Conservation (phyloP, 345 rosid species). For the Rhizophora mangle region DNA sequence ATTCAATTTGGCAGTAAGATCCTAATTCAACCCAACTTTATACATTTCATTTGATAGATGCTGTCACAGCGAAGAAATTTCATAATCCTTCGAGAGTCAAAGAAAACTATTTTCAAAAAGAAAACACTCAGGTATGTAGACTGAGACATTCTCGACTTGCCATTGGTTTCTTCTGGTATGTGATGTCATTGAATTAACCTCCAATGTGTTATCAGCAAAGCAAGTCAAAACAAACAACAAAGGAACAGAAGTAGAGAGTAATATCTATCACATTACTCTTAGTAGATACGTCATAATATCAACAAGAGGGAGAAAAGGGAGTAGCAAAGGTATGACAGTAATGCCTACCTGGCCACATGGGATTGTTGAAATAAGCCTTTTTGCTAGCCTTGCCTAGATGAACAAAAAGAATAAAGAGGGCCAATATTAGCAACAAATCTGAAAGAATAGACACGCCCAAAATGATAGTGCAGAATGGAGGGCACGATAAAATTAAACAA, state of each 20-base stretch:
- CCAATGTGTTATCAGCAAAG: no score
- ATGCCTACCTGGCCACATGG: constrained; percentile 96
- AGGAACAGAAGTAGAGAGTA: no score
- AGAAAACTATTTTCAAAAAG: not conserved
- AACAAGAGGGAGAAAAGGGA: no score
- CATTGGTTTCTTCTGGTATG: no score
- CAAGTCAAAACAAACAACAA: no score
- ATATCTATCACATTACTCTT: no score
- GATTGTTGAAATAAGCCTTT: constrained; percentile 77
- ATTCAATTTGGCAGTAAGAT: not conserved
- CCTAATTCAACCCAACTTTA: not conserved
- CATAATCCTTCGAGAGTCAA: not conserved
- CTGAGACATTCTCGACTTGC: no score
- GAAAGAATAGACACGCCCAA: not conserved
- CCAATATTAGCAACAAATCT: constrained; percentile 10
- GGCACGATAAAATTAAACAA: not conserved
- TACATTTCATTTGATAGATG: no score
- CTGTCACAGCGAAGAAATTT: not conserved
- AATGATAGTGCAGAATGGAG: not conserved
- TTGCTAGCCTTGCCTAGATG: constrained; percentile 51
- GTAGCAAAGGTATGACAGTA: not conserved
- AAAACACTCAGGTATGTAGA: not conserved
- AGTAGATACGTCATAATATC: no score
- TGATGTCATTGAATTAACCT: no score
- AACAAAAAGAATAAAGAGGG: constrained; percentile 1